Evolutionary conservation across 1,139 yeast species (phyloP).

Genomic region (Pichia sorboxylosa): DNA sequence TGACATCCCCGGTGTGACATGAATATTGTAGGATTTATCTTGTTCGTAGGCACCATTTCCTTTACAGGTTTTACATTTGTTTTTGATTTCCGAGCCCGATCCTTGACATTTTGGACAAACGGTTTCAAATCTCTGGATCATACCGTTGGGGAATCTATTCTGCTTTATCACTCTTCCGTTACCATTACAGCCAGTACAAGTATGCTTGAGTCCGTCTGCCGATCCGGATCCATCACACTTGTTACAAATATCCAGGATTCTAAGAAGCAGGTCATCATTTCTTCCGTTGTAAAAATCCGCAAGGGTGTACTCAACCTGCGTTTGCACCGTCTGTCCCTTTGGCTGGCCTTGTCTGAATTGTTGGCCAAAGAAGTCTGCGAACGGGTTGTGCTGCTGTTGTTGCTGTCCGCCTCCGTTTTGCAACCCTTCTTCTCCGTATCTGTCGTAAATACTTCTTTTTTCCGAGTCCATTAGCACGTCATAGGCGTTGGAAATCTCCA

Average conservation of each 20-base stretch:
- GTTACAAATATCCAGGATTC: conserved; percentile 64
- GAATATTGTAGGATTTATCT: conserved; percentile 46
- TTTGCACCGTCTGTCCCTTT: conserved; percentile 56
- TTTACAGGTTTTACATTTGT: conserved; percentile 55
- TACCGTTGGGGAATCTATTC: conserved; percentile 78
- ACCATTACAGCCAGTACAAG: conserved; percentile 64
- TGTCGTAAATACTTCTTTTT: conserved; percentile 63
- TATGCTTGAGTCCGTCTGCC: conserved; percentile 56
- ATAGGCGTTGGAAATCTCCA: conserved; percentile 89
- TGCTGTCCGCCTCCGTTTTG: conserved; percentile 29
- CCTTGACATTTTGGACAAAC: conserved; percentile 77
- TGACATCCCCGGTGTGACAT: conserved; percentile 59
- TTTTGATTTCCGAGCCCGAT: conserved; percentile 51
- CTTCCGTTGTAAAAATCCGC: conserved; percentile 62
- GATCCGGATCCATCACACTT: conserved; percentile 79
- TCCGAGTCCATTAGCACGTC: conserved; percentile 73
- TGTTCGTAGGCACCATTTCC: conserved; percentile 59
- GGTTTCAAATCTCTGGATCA: conserved; percentile 76
- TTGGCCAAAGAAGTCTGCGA: conserved; percentile 11
- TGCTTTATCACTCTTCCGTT: conserved; percentile 56
- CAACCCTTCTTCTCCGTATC: conserved; percentile 76
- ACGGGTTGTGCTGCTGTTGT: conserved; percentile 19
- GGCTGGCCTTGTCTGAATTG: conserved; percentile 21
- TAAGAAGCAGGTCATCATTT: conserved; percentile 47
- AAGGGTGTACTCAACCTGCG: conserved; percentile 45